These are phyloP conservation scores for Ailanthus altissimus DNA, from an alignment of 345 rosid genomes.

Conservation along the genomic window DNA sequence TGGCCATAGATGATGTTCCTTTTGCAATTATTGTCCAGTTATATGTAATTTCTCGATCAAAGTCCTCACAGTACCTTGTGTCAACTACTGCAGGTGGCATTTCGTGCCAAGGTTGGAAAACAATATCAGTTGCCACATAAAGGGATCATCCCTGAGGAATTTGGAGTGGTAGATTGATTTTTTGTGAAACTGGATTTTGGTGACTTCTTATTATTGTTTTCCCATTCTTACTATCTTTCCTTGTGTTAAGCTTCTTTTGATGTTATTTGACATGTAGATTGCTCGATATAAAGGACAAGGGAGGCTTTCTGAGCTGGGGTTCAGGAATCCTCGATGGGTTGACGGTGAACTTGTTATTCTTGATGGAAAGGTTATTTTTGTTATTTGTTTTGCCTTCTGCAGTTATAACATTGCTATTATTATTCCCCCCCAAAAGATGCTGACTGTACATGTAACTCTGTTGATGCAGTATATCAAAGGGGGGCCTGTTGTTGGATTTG, in stretches of 20 bases:
- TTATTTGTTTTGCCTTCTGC: background rate
- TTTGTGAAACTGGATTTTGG: slow-evolving; percentile 14
- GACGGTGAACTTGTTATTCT: slow-evolving; percentile 96
- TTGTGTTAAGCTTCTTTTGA: slow-evolving; percentile 11
- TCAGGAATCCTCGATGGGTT: slow-evolving; percentile 88
- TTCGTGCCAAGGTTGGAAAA: slow-evolving; percentile 94
- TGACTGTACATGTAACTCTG: slow-evolving; percentile 20
- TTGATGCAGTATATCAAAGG: slow-evolving; percentile 77
- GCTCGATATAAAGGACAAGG: slow-evolving; percentile 97
- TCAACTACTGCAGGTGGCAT: slow-evolving; percentile 63
- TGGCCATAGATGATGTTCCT: background rate
- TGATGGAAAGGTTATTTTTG: slow-evolving; percentile 75
- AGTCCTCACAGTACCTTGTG: background rate
- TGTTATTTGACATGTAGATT: slow-evolving; percentile 45
- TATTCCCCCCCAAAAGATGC: slow-evolving; percentile 8
- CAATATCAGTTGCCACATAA: slow-evolving; percentile 88
- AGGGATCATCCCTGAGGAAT: slow-evolving; percentile 95
- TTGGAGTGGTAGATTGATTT: slow-evolving; percentile 72
- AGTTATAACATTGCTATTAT: background rate
- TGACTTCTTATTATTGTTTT: background rate
- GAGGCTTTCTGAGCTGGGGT: slow-evolving; percentile 92
- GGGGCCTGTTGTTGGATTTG: slow-evolving; percentile 94
- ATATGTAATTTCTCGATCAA: slow-evolving; percentile 6
- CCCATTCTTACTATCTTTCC: background rate
- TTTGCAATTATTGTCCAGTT: background rate